Evolutionary conservation across 345 rosid genomes (phyloP).

Genomic region (Linum tenue): DNA sequence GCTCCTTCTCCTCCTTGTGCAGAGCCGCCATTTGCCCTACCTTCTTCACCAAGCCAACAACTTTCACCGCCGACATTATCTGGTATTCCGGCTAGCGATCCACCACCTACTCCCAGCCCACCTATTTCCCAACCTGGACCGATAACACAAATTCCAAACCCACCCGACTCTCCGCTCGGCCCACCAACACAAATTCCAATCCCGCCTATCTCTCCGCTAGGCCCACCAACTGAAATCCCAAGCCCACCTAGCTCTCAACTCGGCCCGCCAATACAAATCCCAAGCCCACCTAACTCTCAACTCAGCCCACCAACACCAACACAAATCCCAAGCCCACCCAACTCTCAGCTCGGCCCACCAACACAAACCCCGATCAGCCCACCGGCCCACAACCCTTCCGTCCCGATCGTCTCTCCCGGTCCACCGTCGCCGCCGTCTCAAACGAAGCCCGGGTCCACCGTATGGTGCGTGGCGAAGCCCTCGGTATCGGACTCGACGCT

Average conservation of each 20-base stretch:
- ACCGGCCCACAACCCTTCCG: not conserved
- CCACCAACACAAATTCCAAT: not conserved
- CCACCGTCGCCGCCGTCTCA: constrained; percentile 11
- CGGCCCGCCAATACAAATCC: constrained; percentile 5
- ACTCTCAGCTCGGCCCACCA: constrained; percentile 9
- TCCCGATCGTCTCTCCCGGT: not conserved
- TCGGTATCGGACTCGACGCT: constrained; percentile 26
- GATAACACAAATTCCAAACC: constrained; percentile 19
- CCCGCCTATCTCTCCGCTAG: too few species aligned
- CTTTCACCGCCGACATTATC: not conserved
- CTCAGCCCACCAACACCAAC: constrained; percentile 6
- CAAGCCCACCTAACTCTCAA: constrained; percentile 7
- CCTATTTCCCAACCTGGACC: constrained; percentile 21
- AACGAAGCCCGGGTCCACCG: constrained; percentile 7
- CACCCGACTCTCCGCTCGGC: constrained; percentile 12
- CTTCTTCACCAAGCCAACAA: not conserved
- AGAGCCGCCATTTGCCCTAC: not conserved
- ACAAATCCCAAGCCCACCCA: constrained; percentile 1
- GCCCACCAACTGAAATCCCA: constrained; percentile 8
- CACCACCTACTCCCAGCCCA: constrained; percentile 7
- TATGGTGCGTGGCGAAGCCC: constrained; percentile 46
- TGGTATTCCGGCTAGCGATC: not conserved
- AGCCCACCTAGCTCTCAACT: not conserved
- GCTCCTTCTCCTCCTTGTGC: not conserved
- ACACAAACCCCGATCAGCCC: constrained; percentile 9